Conservation (phyloP, 768 basidiomycete species). For the Hemileccinum rubropunctum region DNA sequence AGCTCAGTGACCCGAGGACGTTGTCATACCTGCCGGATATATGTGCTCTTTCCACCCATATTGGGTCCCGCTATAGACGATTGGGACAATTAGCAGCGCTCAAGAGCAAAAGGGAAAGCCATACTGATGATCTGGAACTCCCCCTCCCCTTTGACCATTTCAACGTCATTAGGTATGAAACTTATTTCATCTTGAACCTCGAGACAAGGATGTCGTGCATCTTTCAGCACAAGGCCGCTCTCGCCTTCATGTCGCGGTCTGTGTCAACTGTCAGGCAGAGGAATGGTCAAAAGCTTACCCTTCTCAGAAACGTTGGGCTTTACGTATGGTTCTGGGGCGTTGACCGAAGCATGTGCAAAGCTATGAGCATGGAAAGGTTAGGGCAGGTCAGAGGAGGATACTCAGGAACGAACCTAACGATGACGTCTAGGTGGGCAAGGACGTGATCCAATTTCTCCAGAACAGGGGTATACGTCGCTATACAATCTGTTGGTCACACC, state of each 20-base stretch:
- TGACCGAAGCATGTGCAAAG: conserved; percentile 88
- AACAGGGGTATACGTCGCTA: conserved; percentile 90
- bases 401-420: conserved; percentile 63
- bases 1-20: neutral
- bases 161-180: conserved; percentile 94
- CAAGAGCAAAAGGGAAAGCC: conserved; percentile 15
- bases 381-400: neutral
- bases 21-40: conserved; percentile 77
- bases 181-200: conserved; percentile 94
- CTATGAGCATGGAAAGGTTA: conserved; percentile 37
- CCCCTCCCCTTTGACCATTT: conserved; percentile 90
- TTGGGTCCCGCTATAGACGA: conserved; percentile 79
- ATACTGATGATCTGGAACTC: conserved; percentile 95
- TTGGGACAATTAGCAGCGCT: neutral
- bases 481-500: neutral
- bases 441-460: conserved; percentile 81
- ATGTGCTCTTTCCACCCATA: conserved; percentile 98
- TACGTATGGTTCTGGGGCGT: conserved; percentile 84
- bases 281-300: conserved; percentile 42
- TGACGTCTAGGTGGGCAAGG: conserved; percentile 89
- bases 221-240: conserved; percentile 75
- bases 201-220: conserved; percentile 93
- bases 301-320: conserved; percentile 79
- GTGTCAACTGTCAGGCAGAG: neutral
- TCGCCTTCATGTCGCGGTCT: conserved; percentile 46